Percentiles rank a stretch among this genome's conserved stretches.
Conservation (phyloP, 306 rosid genomes). For the Crotalaria pallida region DNA sequence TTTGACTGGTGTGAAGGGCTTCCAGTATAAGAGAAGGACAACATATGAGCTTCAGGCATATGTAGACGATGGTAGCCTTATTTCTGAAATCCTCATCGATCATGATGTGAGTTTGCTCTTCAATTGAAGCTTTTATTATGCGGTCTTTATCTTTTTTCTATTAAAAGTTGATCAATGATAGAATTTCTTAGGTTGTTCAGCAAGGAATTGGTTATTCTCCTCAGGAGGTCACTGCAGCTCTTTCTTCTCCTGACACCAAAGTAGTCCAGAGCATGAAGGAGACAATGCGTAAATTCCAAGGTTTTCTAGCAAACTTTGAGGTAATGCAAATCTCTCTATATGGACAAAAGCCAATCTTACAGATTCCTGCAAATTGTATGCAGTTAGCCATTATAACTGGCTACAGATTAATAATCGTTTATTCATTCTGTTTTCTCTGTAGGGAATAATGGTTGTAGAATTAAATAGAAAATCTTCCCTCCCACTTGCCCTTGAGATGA, state of each 20-base stretch:
- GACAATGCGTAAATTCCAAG: constrained; percentile 61
- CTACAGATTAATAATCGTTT: not conserved
- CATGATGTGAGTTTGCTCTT: constrained; percentile 58
- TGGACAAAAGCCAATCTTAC: not conserved
- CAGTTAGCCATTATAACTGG: not conserved
- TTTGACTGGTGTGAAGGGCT: constrained; percentile 87
- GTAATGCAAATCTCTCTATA: constrained; percentile 28
- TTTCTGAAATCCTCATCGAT: constrained; percentile 66
- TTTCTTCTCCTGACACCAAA: constrained; percentile 54
- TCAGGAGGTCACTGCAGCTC: constrained; percentile 59
- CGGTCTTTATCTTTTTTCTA: constrained; percentile 5
- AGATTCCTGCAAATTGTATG: constrained; percentile 5
- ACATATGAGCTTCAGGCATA: constrained; percentile 70
- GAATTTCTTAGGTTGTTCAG: constrained; percentile 60
- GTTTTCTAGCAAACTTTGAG: constrained; percentile 71
- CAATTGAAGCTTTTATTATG: not conserved
- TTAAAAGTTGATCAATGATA: constrained; percentile 7
- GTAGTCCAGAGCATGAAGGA: constrained; percentile 51
- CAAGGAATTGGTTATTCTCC: constrained; percentile 76
- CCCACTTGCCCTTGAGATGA: constrained; percentile 76
- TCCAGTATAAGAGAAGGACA: constrained; percentile 56
- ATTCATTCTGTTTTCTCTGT: constrained; percentile 13
- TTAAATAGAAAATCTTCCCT: constrained; percentile 40
- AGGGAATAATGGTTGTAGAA: constrained; percentile 80
- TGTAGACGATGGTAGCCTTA: constrained; percentile 92